These are phyloP conservation scores for Daldinia eschscholtzii DNA, from an alignment of 2,329 filamentous ascomycete species.

Conservation along the genomic window DNA sequence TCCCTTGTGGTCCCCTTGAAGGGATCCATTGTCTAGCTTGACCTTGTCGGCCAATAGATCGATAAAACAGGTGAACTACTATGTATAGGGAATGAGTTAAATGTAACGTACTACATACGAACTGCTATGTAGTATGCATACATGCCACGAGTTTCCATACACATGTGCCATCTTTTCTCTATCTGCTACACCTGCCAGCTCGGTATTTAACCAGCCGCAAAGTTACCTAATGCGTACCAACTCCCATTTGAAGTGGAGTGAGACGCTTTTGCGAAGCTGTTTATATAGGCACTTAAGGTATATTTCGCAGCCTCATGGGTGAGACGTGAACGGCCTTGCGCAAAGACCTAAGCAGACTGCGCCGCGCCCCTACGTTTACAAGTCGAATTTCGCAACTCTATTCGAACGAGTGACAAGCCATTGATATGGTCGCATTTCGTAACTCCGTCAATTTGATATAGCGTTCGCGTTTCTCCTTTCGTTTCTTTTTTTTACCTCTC, in stretches of 20 bases:
- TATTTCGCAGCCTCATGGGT: neutral
- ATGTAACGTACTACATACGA: conserved; percentile 11
- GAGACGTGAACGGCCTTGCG: conserved; percentile 3
- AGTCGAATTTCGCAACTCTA: conserved; percentile 21
- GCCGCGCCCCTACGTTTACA: conserved; percentile 13
- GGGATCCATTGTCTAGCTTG: conserved; percentile 14
- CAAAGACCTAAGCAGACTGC: neutral
- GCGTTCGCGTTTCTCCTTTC: neutral
- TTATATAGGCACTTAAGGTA: neutral
- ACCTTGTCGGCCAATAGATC: conserved; percentile 9
- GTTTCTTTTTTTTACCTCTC: neutral
- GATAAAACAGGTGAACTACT: neutral
- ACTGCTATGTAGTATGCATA: conserved; percentile 13
- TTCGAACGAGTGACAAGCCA: neutral
- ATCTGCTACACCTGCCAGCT: conserved; percentile 9
- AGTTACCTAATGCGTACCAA: conserved; percentile 3
- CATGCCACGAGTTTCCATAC: conserved; percentile 13
- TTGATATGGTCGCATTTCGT: neutral
- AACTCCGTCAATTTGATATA: neutral
- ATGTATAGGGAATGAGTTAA: conserved; percentile 16
- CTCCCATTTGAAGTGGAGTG: neutral
- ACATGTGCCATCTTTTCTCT: conserved; percentile 8
- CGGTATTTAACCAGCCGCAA: conserved; percentile 23
- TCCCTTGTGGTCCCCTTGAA: conserved; percentile 19
- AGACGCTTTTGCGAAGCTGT: neutral